A percentile compares a stretch with the other conserved stretches of the same genome.
phyloP scores from a whole-genome alignment of 805 yeast genomes.

The Candida succiphila region DNA sequence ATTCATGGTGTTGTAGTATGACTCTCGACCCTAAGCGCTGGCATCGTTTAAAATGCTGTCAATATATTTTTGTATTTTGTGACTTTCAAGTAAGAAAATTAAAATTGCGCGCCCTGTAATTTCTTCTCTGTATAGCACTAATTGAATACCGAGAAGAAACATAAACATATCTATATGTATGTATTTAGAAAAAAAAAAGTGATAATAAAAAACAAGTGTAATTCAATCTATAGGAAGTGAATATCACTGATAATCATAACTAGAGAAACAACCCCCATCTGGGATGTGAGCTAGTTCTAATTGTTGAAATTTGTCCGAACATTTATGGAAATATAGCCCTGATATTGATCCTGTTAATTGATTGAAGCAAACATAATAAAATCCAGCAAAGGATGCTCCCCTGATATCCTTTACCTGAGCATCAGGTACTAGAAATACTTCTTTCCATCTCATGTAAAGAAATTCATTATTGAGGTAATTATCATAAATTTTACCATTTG shows the following conservation, averaged over 20 bases:
- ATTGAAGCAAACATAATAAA: slow-evolving; percentile 79
- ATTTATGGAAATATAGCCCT: slow-evolving; percentile 76
- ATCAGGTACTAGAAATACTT: slow-evolving; percentile 77
- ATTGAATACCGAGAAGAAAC: background rate
- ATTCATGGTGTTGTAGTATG: too few species aligned
- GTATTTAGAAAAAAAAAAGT: background rate
- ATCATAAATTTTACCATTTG: slow-evolving; percentile 15
- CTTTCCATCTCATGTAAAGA: slow-evolving; percentile 93
- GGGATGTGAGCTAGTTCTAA: slow-evolving; percentile 51
- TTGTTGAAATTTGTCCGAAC: slow-evolving; percentile 75
- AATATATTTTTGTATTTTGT: too few species aligned
- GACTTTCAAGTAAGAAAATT: too few species aligned
- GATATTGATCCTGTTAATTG: slow-evolving; percentile 64
- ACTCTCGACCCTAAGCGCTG: too few species aligned
- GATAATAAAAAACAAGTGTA: background rate
- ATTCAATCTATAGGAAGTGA: too few species aligned
- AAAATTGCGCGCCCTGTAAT: too few species aligned
- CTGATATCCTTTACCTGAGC: slow-evolving; percentile 47
- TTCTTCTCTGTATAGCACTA: too few species aligned
- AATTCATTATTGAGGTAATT: slow-evolving; percentile 28
- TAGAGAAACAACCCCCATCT: slow-evolving; percentile 32
- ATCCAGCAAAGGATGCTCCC: slow-evolving; percentile 87
- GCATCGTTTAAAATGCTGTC: too few species aligned
- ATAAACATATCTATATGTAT: background rate
- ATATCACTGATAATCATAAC: slow-evolving; percentile 20